Percentiles rank a stretch among this genome's conserved stretches.
Evolutionary conservation across 2,329 filamentous ascomycete species (phyloP).

Genomic region (Gyromitra esculenta): DNA sequence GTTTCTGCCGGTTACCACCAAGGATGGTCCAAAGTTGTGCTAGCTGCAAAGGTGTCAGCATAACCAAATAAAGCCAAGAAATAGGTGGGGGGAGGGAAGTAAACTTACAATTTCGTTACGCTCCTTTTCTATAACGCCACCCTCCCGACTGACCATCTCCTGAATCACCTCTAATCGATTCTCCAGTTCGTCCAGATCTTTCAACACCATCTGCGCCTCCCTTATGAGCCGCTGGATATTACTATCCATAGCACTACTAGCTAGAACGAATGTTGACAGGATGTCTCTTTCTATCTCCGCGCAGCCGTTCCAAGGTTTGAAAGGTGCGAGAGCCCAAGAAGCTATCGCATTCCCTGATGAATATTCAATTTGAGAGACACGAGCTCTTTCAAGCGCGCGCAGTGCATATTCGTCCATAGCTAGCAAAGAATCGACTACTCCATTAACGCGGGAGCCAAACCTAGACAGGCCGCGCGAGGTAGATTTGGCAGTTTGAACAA

Average conservation of each 20-base stretch:
- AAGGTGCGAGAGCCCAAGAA: conserved; percentile 63
- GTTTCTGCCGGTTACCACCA: conserved; percentile 72
- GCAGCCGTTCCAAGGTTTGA: conserved; percentile 61
- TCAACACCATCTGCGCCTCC: conserved; percentile 74
- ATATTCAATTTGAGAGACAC: conserved; percentile 56
- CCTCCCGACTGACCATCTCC: conserved; percentile 63
- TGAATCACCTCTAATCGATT: conserved; percentile 75
- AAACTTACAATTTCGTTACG: conserved; percentile 44
- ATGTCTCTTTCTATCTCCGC: conserved; percentile 49
- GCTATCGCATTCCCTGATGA: conserved; percentile 53
- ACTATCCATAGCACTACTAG: conserved; percentile 69
- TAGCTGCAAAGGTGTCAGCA: conserved; percentile 23
- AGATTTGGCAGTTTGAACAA: conserved; percentile 74
- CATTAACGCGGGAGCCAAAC: conserved; percentile 66
- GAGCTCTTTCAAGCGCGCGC: conserved; percentile 53
- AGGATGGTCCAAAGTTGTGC: conserved; percentile 74
- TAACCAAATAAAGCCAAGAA: not conserved
- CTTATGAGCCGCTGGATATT: conserved; percentile 72
- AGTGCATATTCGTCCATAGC: conserved; percentile 57
- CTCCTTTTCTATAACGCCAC: conserved; percentile 21
- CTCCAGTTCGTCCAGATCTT: conserved; percentile 72
- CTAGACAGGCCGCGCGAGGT: conserved; percentile 74
- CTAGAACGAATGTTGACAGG: conserved; percentile 70
- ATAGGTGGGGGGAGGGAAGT: not conserved
- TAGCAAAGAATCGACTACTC: conserved; percentile 56